Evolutionary conservation across 177 flowering plant species (phyloP).

Genomic region (Vitis hybrid): DNA sequence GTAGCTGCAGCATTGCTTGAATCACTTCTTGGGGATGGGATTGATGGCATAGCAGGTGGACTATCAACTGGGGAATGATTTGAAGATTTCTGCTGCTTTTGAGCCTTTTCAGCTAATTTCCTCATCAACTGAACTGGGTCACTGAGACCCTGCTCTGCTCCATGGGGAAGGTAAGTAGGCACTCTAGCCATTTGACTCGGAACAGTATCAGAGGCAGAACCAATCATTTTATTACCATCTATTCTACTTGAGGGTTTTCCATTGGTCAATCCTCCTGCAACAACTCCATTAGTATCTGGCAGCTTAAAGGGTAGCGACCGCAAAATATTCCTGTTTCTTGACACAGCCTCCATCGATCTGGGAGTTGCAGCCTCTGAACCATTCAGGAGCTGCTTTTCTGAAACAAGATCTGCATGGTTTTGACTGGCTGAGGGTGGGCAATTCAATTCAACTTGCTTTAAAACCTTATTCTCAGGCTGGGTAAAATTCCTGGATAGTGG

Average conservation of each 20-base stretch:
- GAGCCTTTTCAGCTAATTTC: slow-evolving; percentile 51
- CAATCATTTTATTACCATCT: slow-evolving; percentile 18
- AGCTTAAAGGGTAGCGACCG: slow-evolving; percentile 24
- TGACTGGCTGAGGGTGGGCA: slow-evolving; percentile 33
- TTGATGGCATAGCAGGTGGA: slow-evolving; percentile 26
- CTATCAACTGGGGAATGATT: slow-evolving; percentile 23
- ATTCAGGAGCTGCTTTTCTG: slow-evolving; percentile 31
- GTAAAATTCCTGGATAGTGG: slow-evolving; percentile 25
- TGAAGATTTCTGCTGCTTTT: slow-evolving; percentile 46
- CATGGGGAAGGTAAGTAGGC: slow-evolving; percentile 31
- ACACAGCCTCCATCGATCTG: slow-evolving; percentile 35
- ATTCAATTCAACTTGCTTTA: slow-evolving; percentile 48
- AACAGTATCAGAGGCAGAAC: slow-evolving; percentile 27
- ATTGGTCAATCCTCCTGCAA: slow-evolving; percentile 41
- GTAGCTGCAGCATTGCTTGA: slow-evolving; percentile 48
- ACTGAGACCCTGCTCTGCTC: slow-evolving; percentile 50
- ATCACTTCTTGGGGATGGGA: slow-evolving; percentile 48
- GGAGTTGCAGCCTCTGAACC: slow-evolving; percentile 34
- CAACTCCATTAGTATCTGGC: slow-evolving; percentile 32
- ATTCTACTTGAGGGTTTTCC: slow-evolving; percentile 30
- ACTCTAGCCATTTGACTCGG: slow-evolving; percentile 31
- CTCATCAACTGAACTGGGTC: slow-evolving; percentile 75
- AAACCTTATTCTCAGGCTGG: slow-evolving; percentile 32
- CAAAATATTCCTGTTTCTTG: slow-evolving; percentile 31
- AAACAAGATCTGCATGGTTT: slow-evolving; percentile 23